These are phyloP conservation scores for Cercospora sesami DNA, from an alignment of 2,329 filamentous ascomycete species.

Conservation along the genomic window DNA sequence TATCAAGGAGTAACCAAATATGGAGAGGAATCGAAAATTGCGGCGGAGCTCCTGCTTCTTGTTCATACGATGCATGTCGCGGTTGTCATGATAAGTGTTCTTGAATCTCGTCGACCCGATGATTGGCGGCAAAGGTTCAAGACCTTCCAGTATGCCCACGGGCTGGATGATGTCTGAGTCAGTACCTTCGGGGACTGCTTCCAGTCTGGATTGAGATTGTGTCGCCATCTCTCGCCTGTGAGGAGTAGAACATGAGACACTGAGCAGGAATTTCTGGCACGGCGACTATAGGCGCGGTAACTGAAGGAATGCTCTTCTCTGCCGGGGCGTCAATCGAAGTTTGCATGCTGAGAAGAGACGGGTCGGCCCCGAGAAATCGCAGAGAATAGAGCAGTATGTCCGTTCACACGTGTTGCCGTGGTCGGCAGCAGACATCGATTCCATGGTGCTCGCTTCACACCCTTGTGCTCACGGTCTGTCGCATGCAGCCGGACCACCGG, in stretches of 20 bases:
- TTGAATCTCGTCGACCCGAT: background rate
- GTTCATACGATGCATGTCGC: conserved; percentile 27
- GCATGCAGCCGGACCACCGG: background rate
- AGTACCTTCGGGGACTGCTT: background rate
- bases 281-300: background rate
- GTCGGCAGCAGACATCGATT: background rate
- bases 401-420: background rate
- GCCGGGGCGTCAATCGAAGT: background rate
- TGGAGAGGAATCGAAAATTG: conserved; percentile 29
- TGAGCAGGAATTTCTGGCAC: background rate
- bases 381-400: background rate
- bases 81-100: conserved; percentile 16
- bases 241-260: background rate
- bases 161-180: background rate
- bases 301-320: background rate
- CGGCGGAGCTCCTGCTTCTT: conserved; percentile 27
- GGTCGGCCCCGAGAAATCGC: background rate
- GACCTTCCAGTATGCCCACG: background rate
- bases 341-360: background rate
- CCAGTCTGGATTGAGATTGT: background rate
- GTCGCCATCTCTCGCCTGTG: background rate
- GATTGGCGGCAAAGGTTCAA: background rate
- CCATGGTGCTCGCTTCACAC: background rate
- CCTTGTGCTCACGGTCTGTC: background rate
- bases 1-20: conserved; percentile 33